Evolutionary conservation across 176 grass and related monocot genomes (phyloP), one percentile per base, ranked within the genome.

Genomic region (Echinochloa phyllopogon): DNA sequence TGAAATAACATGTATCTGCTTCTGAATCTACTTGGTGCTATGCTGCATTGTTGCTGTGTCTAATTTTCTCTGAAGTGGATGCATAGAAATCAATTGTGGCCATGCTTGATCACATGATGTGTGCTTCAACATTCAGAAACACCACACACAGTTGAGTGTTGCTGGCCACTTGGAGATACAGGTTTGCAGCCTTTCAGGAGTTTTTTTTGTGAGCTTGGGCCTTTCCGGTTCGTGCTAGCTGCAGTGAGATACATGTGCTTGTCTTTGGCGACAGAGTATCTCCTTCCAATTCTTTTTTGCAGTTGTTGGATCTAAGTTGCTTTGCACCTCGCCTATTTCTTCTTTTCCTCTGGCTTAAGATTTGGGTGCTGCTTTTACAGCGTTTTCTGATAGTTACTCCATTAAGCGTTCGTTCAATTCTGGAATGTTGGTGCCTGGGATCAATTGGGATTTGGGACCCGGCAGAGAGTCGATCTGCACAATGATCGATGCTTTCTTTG

Each of bases 11-110:
- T 21, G 11, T 38, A 47, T 72, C 41, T 72, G n/a, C 55, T 76
- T 86, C 25, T 91, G 76, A 79, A 81, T 74, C 60, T 81, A 3
- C 18, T 24, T 36, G 43, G 38, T 78, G 66, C 42, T 80, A 65
- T 82, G 45, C 65, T 76, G 16, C 24, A 75, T 13, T 23, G 50
- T 41, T 23, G 20, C 17, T 16, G 55, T 20, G 37, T 25, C 21
- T 24, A 3, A 12, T 68, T 16, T 62, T 69, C 10, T 77, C 25
- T 66, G 10, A 47, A 39, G 16, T 57, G 14, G 45, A n/a, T 57
- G 29, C 47, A 10, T 82, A 41, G 37, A 72, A 39, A 82, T 33
- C 40, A 70, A 12, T 47, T 76, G 55, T 18, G 6, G 12, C 44
- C 72, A 45, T 86, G 36, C 77, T 25, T 27, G 8, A 38, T 65